Evolutionary conservation across 2,329 filamentous ascomycete genomes (phyloP).

Genomic region (Ustulina deusta): DNA sequence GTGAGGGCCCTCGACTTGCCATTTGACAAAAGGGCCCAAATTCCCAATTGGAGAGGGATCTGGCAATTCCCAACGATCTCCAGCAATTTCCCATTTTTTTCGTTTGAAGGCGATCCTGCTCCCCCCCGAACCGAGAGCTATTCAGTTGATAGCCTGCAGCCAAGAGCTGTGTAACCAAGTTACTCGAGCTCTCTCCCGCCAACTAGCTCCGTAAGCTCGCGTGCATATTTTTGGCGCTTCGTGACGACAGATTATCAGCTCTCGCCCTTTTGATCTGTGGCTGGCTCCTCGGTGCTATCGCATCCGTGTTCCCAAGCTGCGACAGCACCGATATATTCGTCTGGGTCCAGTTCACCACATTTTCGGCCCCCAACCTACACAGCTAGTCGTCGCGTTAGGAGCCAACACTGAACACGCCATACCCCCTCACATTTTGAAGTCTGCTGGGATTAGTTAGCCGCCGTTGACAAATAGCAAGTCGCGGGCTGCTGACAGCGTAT

Average conservation of each 20-base stretch:
- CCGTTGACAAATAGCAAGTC: conserved; percentile 13
- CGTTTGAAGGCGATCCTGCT: neutral
- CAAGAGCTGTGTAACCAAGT: conserved; percentile 34
- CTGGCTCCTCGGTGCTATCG: conserved; percentile 11
- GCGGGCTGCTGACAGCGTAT: conserved; percentile 8
- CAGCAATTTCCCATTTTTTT: conserved; percentile 12
- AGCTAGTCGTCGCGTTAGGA: conserved; percentile 14
- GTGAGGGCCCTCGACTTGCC: conserved; percentile 21
- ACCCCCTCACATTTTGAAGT: conserved; percentile 9
- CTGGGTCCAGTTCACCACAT: conserved; percentile 7
- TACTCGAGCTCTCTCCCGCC: conserved; percentile 10
- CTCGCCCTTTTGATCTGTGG: neutral
- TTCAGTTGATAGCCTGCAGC: conserved; percentile 26
- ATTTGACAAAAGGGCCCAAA: conserved; percentile 35
- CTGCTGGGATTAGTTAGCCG: conserved; percentile 4
- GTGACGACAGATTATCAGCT: conserved; percentile 4
- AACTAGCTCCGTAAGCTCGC: conserved; percentile 16
- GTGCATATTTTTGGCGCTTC: conserved; percentile 14
- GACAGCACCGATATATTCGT: neutral
- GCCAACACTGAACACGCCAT: conserved; percentile 13
- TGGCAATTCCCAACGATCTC: conserved; percentile 21
- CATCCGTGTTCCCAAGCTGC: conserved; percentile 10
- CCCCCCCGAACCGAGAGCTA: neutral
- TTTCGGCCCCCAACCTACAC: conserved; percentile 31
- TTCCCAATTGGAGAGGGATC: conserved; percentile 7